phyloP scores from a whole-genome alignment of 805 yeast genomes.

The Ogataea glucozyma region DNA sequence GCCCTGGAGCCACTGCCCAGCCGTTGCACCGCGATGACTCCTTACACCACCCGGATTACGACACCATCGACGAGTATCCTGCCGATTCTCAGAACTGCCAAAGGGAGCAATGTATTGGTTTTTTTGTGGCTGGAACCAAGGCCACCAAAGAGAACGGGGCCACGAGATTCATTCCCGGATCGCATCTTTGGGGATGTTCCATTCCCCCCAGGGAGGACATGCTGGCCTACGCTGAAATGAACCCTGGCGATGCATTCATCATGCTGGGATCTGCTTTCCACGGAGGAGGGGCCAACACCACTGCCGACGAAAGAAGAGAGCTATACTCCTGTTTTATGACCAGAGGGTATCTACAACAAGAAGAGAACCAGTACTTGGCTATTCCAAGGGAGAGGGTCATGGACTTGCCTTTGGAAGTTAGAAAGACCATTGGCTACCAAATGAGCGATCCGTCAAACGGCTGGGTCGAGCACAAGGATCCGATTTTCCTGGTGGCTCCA shows the following conservation, averaged over 20 bases:
- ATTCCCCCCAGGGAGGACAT: constrained; percentile 1
- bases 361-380: constrained; percentile 9
- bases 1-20: constrained; percentile 32
- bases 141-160: constrained; percentile 5
- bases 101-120: constrained; percentile 10
- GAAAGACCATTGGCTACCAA: constrained; percentile 7
- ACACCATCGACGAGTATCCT: constrained; percentile 14
- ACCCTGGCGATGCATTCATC: constrained; percentile 7
- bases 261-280: constrained; percentile 6
- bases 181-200: constrained; percentile 8
- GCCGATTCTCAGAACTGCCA: constrained; percentile 10
- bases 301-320: constrained; percentile 1
- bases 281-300: constrained; percentile 10
- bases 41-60: constrained; percentile 25
- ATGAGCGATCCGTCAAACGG: constrained; percentile 9
- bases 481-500: constrained; percentile 4
- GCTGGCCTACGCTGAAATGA: constrained; percentile 1
- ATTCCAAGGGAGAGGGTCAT: constrained; percentile 4
- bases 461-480: constrained; percentile 11
- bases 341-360: constrained; percentile 8
- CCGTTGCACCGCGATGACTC: constrained; percentile 32
- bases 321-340: constrained; percentile 9
- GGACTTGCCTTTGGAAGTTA: constrained; percentile 3
- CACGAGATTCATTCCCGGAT: constrained; percentile 6
- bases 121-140: constrained; percentile 9